Evolutionary conservation across 208 protist genomes (phyloP), one percentile per base, ranked within the genome.

Genomic region (Leishmania arabica): DNA sequence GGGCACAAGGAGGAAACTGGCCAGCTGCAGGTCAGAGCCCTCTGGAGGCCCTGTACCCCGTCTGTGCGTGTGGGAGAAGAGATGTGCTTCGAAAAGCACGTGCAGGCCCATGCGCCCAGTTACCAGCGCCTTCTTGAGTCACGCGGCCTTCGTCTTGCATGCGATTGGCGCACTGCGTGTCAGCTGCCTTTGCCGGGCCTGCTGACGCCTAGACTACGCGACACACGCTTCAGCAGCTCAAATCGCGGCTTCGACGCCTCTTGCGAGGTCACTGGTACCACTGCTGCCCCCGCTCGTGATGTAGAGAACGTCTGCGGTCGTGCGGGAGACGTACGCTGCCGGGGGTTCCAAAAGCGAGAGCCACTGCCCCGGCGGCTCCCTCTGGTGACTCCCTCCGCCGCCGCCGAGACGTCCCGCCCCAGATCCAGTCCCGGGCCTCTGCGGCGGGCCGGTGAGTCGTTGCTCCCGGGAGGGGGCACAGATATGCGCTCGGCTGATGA

Each of bases 181-280:
- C 58, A 60, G 3, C 40, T 27, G 49, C 24, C 72, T 31, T 24
- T 62, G 24, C 51, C 7, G n/a, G 1, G 24, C 15, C 72, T 15
- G 27, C 51, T 7, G 31, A 17, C n/a, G 40, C 68, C 62, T 34
- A 85, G 40, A 21, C 37, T 31, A 62, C 53, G 65, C 1, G 81
- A n/a, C 31, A 85, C 77, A 21, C 81, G 81, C n/a, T n/a, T 42
- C 71, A 85, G 71, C 49, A 65, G 53, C 3, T 56, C 69, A 68
- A 81, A 81, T 31, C 81, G 81, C 31, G 76, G 71, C 77, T 71
- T 81, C 37, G 81, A 78, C 24, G 47, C 78, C 72, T 78, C 81
- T 42, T 80, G 70, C 6, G 69, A 58, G 24, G 40, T 45, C 42
- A 70, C 2, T 47, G 75, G 5, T n/a, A 4, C 42, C 45, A 27